Base-by-base conservation (phyloP, 2,329 filamentous ascomycete genomes). In the Penicillium sp. region DNA sequence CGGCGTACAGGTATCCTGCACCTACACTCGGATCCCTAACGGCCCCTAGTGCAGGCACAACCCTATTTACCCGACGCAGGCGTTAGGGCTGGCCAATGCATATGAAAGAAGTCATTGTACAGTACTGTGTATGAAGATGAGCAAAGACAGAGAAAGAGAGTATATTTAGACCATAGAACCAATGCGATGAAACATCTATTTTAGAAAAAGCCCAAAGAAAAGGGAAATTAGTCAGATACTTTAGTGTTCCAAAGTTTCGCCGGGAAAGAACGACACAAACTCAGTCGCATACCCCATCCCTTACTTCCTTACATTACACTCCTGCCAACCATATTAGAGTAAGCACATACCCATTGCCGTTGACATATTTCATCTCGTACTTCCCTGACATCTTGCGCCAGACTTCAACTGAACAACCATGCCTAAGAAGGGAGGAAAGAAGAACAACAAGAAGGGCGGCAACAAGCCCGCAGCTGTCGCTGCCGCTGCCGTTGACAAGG, bases 341-440 rank as follows among this genome's bases (percentile, higher is more conserved):
- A 36, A 53, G 50, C 45, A 16, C 41, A 41, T 16, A 16, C 42
- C 43, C 50, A 49, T 48, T 24, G 24, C 24, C 24, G 24, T 27
- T 27, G 24, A 27, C 49, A 54, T 48, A 58, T 56, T 49, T 58
- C 55, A 56, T 59, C 49, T 24, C 45, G 55, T 49, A 22, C 43
- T 44, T 48, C 50, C 50, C 53, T 62, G 41, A 64, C 57, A 38
- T 38, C 13, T 34, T 27, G 48, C 38, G 38, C 48, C 48, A 51
- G 50, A 50, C 42, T 43, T 39, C 41, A 56, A 53, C 27, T 50
- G 45, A 34, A 53, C 54, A 42, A 59, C 44, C 50, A 71, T 72
- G 69, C 32, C 66, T 34, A 72, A 71, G 64, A 71, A 70, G 61
- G 67, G 69, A 61, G 69, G 68, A 61, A 72, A 66, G 59, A 63